Evolutionary conservation across 2,329 filamentous ascomycete species (phyloP), one percentile per base, ranked within the genome.

Genomic region (Sporothrix phasma): DNA sequence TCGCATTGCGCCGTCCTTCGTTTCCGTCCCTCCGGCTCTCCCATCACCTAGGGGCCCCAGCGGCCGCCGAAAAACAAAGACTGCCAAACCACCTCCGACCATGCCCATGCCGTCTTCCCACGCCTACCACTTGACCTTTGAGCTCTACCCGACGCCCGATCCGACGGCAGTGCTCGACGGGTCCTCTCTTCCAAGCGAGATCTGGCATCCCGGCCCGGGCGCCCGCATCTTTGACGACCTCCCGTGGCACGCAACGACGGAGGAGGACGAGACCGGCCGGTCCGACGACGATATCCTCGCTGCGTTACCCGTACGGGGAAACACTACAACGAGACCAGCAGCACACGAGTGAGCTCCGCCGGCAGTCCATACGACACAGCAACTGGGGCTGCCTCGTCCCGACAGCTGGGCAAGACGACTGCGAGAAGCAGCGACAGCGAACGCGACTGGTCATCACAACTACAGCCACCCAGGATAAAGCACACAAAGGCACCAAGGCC

Each of bases 71-170:
- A 11, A 37, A 49, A 29, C 47, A 15, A n/a, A 24, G 3, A 3
- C 49, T 10, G n/a, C 31, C 2, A 37, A 37, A 13, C 34, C 31
- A 11, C 53, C 7, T 31, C 47, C 24, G 11, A 29, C 26, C n/a
- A 46, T 26, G 13, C 24, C 37, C 31, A 85, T 85, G 83, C 80
- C 81, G 76, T 79, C 80, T 75, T 80, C 80, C 34, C 86, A 85
- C 72, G 84, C 83, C 68, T 88, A 87, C 70, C 84, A 88, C 69
- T 71, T 88, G n/a, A 86, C 83, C 69, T 81, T 88, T 70, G 85
- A 88, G 75, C 78, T 88, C 47, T 88, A 87, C 72, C 74, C 78
- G 49, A 79, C 75, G 66, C 73, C 78, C 54, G 73, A 76, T 60
- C 77, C 78, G 3, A 71, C 69, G 1, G 51, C 65, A n/a, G 24